Evolutionary conservation across 768 basidiomycete genomes (phyloP).

Genomic region (Pleurotus citrinopileatus): DNA sequence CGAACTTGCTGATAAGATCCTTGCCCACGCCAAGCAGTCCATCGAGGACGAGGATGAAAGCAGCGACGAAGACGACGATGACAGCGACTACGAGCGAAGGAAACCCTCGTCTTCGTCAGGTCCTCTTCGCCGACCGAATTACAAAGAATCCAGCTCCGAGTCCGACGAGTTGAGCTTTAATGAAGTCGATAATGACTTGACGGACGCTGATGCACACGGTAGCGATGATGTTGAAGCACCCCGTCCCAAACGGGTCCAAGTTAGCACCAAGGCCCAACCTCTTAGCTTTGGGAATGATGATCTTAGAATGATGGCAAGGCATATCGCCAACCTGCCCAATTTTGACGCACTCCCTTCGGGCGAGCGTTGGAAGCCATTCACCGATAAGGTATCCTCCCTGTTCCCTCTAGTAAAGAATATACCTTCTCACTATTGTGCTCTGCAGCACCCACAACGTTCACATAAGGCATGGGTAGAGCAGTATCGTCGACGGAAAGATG

Average conservation of each 20-base stretch:
- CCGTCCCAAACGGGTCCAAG: neutral
- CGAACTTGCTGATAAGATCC: conserved; percentile 64
- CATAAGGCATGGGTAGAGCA: conserved; percentile 61
- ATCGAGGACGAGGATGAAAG: conserved; percentile 23
- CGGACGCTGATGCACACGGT: conserved; percentile 18
- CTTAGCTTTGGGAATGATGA: conserved; percentile 57
- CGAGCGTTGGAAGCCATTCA: conserved; percentile 57
- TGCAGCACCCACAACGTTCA: conserved; percentile 52
- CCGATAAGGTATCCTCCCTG: conserved; percentile 38
- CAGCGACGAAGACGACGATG: conserved; percentile 11
- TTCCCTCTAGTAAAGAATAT: neutral
- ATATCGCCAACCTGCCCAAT: conserved; percentile 47
- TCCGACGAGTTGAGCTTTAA: conserved; percentile 19
- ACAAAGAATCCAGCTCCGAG: conserved; percentile 16
- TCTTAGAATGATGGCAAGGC: conserved; percentile 53
- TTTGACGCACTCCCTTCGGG: conserved; percentile 39
- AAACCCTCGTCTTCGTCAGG: conserved; percentile 13
- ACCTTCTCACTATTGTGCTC: neutral
- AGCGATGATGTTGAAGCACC: conserved; percentile 32
- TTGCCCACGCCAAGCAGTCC: conserved; percentile 35
- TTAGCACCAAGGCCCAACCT: conserved; percentile 14
- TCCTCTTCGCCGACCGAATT: neutral
- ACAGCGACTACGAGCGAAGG: conserved; percentile 5
- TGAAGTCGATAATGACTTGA: conserved; percentile 24
- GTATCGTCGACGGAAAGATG: conserved; percentile 47